Percentiles rank a stretch among this genome's conserved stretches.
These are phyloP conservation scores for Graphilbum sp. DNA, from an alignment of 2,329 filamentous ascomycete genomes.

Conservation along the genomic window DNA sequence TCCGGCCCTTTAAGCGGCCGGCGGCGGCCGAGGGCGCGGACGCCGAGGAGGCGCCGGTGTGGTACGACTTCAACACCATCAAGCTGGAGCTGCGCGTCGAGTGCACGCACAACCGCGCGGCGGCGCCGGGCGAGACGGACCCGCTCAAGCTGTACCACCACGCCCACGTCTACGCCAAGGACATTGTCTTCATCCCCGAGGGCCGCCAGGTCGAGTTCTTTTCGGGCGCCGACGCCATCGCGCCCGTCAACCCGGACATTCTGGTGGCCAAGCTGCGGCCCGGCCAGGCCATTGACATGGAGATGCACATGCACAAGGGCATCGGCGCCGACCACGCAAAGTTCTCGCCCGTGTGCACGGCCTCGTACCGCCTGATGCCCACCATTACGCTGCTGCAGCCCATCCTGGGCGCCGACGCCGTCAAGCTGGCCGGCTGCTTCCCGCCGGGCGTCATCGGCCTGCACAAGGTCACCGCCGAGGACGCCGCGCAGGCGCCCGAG, in stretches of 20 bases:
- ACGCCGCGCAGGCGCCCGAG: slow-evolving; percentile 43
- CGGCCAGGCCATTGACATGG: slow-evolving; percentile 69
- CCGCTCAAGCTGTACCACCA: slow-evolving; percentile 73
- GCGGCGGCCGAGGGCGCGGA: slow-evolving; percentile 37
- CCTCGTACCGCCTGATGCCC: slow-evolving; percentile 80
- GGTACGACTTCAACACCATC: slow-evolving; percentile 74
- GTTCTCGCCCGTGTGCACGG: slow-evolving; percentile 90
- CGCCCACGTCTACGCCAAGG: slow-evolving; percentile 64
- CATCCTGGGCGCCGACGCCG: slow-evolving; percentile 72
- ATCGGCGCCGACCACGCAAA: slow-evolving; percentile 91
- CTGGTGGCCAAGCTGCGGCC: slow-evolving; percentile 87
- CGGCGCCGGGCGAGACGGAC: slow-evolving; percentile 57
- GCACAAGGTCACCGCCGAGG: slow-evolving; percentile 51
- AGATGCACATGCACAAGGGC: slow-evolving; percentile 90
- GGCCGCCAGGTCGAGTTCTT: slow-evolving; percentile 61
- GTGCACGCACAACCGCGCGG: slow-evolving; percentile 65
- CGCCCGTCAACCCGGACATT: slow-evolving; percentile 77
- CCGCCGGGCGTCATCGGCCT: slow-evolving; percentile 73
- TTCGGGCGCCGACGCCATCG: slow-evolving; percentile 48
- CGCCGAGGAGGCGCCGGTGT: slow-evolving; percentile 24
- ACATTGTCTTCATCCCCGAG: slow-evolving; percentile 60
- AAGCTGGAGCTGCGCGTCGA: slow-evolving; percentile 60
- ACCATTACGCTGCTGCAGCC: slow-evolving; percentile 70
- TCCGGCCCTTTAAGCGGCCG: slow-evolving; percentile 69
- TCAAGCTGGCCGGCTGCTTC: slow-evolving; percentile 84